Evolutionary conservation across 495 filamentous ascomycete species (phyloP), one percentile per base, ranked within the genome.

Genomic region (Penicillium ochrochloron): DNA sequence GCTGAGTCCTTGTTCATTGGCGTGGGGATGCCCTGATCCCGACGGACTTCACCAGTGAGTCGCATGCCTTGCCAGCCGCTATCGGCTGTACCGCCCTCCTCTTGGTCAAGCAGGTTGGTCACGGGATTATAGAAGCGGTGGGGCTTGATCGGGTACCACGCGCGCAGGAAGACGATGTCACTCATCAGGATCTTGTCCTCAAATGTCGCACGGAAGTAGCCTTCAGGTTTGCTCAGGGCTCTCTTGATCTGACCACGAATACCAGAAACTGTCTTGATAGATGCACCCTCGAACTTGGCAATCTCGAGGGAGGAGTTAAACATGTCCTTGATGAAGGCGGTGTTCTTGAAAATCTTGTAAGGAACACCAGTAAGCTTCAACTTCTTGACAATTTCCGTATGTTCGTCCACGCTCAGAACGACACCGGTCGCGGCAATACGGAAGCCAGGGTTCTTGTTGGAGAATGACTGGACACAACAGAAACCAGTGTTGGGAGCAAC

Each of bases 311-410:
- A 81, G 1, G 89, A 89, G 70, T 85, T 93, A 83, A 99, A 99
- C 95, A 99, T 99, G 75, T 97, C 92, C 74, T 93, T 94, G 82
- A 99, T 95, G 78, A 99, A 98, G 19, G 95, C 93, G 0, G 95
- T 99, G 79, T 99, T 99, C 73, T 96, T 96, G 86, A 97, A 99
- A 76, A 99, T 96, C 82, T 98, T 99, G 80, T 92, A 94, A 7
- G 95, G 92, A 31, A 86, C 83, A 66, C 93, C 93, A 17, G 92
- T 96, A 31, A 99, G 85, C 75, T 98, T 99, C 69, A 99, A 87
- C 82, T 99, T 99, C 84, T 99, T 99, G 71, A 98, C 96, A 66
- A 99, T 97, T 70, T 97, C 94, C 0, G 91, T 91, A 50, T 88
- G 90, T 75, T 97, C 92, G 72, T 99, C 95, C 12, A 99, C 96